These are phyloP conservation scores for Solanum appendiculatum DNA, from an alignment of 257 asterid genomes.

Conservation along the genomic window DNA sequence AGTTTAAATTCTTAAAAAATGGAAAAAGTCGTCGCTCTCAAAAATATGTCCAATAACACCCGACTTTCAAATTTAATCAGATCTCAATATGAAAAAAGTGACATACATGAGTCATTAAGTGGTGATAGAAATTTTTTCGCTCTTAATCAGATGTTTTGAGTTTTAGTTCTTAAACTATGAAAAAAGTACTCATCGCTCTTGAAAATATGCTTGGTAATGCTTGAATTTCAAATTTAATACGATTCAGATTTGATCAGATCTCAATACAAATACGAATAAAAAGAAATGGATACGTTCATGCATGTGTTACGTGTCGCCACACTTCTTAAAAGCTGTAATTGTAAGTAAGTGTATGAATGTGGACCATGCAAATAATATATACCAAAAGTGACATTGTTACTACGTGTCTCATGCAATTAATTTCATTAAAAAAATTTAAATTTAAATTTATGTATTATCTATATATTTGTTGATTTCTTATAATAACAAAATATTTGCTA, in stretches of 20 bases:
- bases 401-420: not conserved
- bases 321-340: not conserved
- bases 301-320: conserved; percentile 2
- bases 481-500: not conserved
- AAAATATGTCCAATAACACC: not conserved
- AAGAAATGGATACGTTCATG: not conserved
- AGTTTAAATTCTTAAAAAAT: not conserved
- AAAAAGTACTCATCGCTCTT: no score
- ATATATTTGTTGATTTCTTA: not conserved
- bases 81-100: not conserved
- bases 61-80: no score
- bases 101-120: fast-evolving
- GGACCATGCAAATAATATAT: not conserved
- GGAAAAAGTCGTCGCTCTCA: not conserved
- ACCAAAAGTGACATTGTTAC: not conserved
- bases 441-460: not conserved
- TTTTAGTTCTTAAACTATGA: not conserved
- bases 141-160: not conserved
- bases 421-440: not conserved
- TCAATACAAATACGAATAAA: fast-evolving
- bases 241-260: not conserved
- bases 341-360: not conserved
- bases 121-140: not conserved
- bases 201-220: not conserved
- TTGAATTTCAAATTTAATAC: not conserved